These are phyloP conservation scores for Fonsecaea multimorphosa DNA, from an alignment of 2,329 filamentous ascomycete genomes.

Conservation along the genomic window DNA sequence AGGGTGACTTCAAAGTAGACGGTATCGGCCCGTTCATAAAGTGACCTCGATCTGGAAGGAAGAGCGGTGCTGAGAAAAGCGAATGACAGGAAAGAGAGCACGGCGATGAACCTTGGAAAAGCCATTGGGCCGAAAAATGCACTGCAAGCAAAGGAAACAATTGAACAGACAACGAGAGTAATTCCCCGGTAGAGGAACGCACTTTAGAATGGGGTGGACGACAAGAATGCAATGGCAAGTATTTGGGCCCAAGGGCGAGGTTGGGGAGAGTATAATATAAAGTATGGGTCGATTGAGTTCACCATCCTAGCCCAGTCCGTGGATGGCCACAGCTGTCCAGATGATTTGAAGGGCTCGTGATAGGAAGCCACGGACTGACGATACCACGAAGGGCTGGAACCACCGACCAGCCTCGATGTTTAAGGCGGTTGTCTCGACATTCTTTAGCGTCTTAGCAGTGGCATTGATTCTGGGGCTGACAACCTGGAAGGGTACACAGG, in stretches of 20 bases:
- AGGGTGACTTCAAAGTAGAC: slow-evolving; percentile 44
- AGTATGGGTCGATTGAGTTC: slow-evolving; percentile 16
- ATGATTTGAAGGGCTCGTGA: slow-evolving; percentile 22
- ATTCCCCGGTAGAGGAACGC: slow-evolving; percentile 14
- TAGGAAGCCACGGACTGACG: slow-evolving; percentile 22
- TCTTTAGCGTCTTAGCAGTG: slow-evolving; percentile 29
- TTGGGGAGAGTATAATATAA: slow-evolving; percentile 29
- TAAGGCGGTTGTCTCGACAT: slow-evolving; percentile 10
- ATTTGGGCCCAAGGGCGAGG: slow-evolving; percentile 22
- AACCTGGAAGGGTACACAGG: slow-evolving; percentile 19
- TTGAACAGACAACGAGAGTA: slow-evolving; percentile 26
- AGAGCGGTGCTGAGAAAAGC: slow-evolving; percentile 33
- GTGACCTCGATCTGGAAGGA: slow-evolving; percentile 23
- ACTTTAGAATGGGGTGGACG: slow-evolving; percentile 16
- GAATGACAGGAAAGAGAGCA: slow-evolving; percentile 35
- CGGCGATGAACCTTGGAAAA: slow-evolving; percentile 28
- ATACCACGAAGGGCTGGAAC: slow-evolving; percentile 23
- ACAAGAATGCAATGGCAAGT: slow-evolving; percentile 18
- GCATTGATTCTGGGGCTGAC: slow-evolving; percentile 29
- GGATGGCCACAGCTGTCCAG: slow-evolving; percentile 27
- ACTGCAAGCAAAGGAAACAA: slow-evolving; percentile 10
- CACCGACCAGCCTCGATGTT: slow-evolving; percentile 22
- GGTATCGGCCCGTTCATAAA: slow-evolving; percentile 26
- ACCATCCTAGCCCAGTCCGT: slow-evolving; percentile 15
- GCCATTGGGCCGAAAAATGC: slow-evolving; percentile 29